A percentile compares a stretch with the other conserved stretches of the same genome.
These are phyloP conservation scores for Aschersonia sp. DNA, from an alignment of 2,329 filamentous ascomycete species.

Conservation along the genomic window DNA sequence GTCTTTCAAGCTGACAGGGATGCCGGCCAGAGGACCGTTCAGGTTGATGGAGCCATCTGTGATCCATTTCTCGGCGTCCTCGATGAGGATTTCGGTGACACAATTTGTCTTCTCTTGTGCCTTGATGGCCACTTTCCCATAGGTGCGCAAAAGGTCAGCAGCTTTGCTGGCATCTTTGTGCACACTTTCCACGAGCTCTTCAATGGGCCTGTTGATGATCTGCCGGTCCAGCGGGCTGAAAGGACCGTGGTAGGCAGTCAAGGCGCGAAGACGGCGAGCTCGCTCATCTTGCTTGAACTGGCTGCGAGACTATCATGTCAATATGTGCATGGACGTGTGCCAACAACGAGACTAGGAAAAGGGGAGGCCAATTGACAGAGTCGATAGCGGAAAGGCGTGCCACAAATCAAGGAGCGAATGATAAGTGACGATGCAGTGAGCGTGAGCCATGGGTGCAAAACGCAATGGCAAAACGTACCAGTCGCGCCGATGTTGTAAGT, in stretches of 20 bases:
- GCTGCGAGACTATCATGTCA: conserved; percentile 30
- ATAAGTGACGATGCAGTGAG: background rate
- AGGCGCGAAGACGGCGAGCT: conserved; percentile 48
- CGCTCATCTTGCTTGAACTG: conserved; percentile 69
- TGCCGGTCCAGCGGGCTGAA: conserved; percentile 50
- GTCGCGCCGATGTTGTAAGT: conserved; percentile 55
- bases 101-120: conserved; percentile 83
- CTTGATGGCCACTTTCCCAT: conserved; percentile 72
- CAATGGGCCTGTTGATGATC: conserved; percentile 60
- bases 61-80: conserved; percentile 62
- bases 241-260: conserved; percentile 50
- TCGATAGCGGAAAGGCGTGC: background rate
- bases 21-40: conserved; percentile 69
- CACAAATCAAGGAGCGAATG: background rate
- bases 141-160: conserved; percentile 64
- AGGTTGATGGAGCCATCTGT: conserved; percentile 46
- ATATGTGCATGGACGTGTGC: conserved; percentile 1
- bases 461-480: conserved; percentile 33
- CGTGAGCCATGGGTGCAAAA: background rate
- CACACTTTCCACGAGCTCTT: conserved; percentile 63
- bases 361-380: background rate
- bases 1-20: conserved; percentile 77
- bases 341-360: background rate
- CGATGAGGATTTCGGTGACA: conserved; percentile 72
- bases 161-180: conserved; percentile 53